Evolutionary conservation across 306 rosid genomes (phyloP), one percentile per base, ranked within the genome.

Genomic region (Fragaria vesca): DNA sequence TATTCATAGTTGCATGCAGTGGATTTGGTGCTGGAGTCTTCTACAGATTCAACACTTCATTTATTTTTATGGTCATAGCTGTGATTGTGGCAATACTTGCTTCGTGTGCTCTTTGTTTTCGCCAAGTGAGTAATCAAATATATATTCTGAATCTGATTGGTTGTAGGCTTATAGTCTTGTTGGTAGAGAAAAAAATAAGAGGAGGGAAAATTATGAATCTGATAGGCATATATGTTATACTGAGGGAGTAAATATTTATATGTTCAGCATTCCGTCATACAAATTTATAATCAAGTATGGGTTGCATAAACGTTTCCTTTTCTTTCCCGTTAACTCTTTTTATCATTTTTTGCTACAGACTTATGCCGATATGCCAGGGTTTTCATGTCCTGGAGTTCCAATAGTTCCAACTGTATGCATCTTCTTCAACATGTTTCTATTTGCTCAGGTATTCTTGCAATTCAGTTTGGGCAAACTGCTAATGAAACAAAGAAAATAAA

Each of bases 331-430:
- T 76, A 55, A 87, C 72, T 18, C 48, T 7, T 55, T 16, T 55
- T 54, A 20, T 85, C 55, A 3, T 57, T 81, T 76, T 81, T 52
- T 48, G 76, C 32, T 65, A 67, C 83, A 95, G 99, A 87, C 70
- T 66, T 93, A 95, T 83, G 92, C 83, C 32, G 90, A 85, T 71
- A 78, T 91, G 48, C 88, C 87, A 6, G 99, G 94, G 79, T 95
- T 95, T 89, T 88, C 96, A 72, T 95, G 99, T 69, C 99, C 99
- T 12, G 84, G 97, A 73, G 97, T 95, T 80, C 97, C 98, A 66
- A 12, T 81, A 84, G 84, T 95, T 67, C 99, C 99, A 16, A 77
- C 75, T 38, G 50, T 90, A 76, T 91, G 97, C 96, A 91, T 95
- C 77, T 91, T 95, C 84, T 93, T 95, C 79, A 95, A 91, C 93